phyloP scores from a whole-genome alignment of 495 filamentous ascomycete species.

The Entonaema liquescens region DNA sequence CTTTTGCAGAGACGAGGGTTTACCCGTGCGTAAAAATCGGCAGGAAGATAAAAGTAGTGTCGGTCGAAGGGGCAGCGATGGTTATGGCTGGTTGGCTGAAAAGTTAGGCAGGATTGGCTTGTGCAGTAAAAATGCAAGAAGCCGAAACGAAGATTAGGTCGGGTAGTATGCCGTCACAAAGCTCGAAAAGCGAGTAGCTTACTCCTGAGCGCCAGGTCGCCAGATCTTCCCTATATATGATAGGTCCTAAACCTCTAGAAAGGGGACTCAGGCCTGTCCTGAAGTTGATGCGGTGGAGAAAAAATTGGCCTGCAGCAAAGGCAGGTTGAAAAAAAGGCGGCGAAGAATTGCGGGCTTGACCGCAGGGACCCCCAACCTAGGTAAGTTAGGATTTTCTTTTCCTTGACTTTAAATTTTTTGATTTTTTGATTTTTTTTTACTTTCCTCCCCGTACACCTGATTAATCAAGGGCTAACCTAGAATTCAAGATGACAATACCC shows the following conservation, averaged over 20 bases:
- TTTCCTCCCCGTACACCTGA: slow-evolving; percentile 26
- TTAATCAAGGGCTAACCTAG: slow-evolving; percentile 27
- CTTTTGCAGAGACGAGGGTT: slow-evolving; percentile 8
- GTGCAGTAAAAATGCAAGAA: slow-evolving; percentile 46
- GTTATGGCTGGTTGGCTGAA: slow-evolving; percentile 44
- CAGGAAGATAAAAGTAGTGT: slow-evolving; percentile 21
- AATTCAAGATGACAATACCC: slow-evolving; percentile 26
- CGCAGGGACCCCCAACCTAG: slow-evolving; percentile 41
- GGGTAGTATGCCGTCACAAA: slow-evolving; percentile 34
- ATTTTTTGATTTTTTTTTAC: slow-evolving; percentile 1
- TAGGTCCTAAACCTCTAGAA: slow-evolving; percentile 44
- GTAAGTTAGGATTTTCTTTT: slow-evolving; percentile 38
- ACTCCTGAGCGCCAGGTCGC: slow-evolving; percentile 32
- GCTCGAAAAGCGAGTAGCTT: slow-evolving; percentile 21
- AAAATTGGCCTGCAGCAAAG: slow-evolving; percentile 36
- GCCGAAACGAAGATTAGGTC: slow-evolving; percentile 39
- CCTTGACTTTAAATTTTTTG: slow-evolving; percentile 21
- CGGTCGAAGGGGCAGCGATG: slow-evolving; percentile 32
- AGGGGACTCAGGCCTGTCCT: slow-evolving; percentile 36
- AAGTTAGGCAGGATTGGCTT: slow-evolving; percentile 46
- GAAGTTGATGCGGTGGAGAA: slow-evolving; percentile 43
- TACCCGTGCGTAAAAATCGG: slow-evolving; percentile 22
- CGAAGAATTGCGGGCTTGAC: slow-evolving; percentile 44
- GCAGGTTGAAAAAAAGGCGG: slow-evolving; percentile 41
- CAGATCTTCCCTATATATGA: slow-evolving; percentile 40